These are phyloP conservation scores for Dactylellina drechsleri DNA, from an alignment of 2,329 filamentous ascomycete species.

Conservation along the genomic window DNA sequence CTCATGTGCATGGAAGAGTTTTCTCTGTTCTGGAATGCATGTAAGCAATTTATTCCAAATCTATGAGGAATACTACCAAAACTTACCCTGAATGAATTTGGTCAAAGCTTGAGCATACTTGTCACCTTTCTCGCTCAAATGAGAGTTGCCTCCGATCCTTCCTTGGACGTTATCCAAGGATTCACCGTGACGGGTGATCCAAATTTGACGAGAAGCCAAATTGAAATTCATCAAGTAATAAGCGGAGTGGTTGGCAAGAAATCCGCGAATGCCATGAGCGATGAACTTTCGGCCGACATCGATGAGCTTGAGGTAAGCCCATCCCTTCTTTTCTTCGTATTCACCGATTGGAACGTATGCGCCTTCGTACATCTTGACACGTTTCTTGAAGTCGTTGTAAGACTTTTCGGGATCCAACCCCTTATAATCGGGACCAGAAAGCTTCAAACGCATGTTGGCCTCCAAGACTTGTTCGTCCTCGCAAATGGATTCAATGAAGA, in stretches of 20 bases:
- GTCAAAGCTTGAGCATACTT: conserved; percentile 82
- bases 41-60: conserved; percentile 10
- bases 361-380: conserved; percentile 91
- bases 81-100: conserved; percentile 72
- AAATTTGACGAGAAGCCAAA: conserved; percentile 91
- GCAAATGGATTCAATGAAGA: conserved; percentile 96
- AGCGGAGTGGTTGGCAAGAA: conserved; percentile 89
- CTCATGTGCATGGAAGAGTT: conserved; percentile 57
- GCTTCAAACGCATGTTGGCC: conserved; percentile 94
- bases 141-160: conserved; percentile 90
- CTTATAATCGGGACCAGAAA: conserved; percentile 95
- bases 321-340: conserved; percentile 87
- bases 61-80: not conserved
- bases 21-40: conserved; percentile 55
- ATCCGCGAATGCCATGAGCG: conserved; percentile 88
- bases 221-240: conserved; percentile 98
- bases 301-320: conserved; percentile 96
- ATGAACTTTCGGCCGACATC: conserved; percentile 96
- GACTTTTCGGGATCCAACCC: conserved; percentile 89
- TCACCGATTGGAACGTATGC: conserved; percentile 90
- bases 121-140: conserved; percentile 81
- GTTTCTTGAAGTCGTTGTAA: conserved; percentile 88
- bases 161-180: conserved; percentile 86
- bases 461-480: conserved; percentile 84
- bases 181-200: conserved; percentile 92